Base-by-base conservation (phyloP, 768 basidiomycete genomes). In the Cystofilobasidium ferigula region DNA sequence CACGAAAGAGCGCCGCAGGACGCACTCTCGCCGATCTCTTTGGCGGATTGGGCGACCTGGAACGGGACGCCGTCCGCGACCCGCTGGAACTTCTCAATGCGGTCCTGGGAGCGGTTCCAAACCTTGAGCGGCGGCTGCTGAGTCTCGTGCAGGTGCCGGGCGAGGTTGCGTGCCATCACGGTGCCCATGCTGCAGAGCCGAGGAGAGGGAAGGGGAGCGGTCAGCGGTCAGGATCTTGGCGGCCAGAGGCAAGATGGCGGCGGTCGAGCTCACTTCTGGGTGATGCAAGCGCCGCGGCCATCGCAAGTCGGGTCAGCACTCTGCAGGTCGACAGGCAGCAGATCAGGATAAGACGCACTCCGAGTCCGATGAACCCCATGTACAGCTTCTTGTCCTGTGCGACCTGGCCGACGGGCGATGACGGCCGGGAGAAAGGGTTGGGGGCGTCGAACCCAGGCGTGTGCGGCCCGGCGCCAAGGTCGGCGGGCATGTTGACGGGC, bases 131-230 rank as follows among this genome's bases (percentile, higher is more conserved):
- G 83, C 0, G 79, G 77, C 38, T 78, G 71, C 3, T 72, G 74
- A 18, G 72, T 73, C 32, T 69, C 54, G 20, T 68, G 66, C 30
- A 72, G 59, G 69, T 81, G 78, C 48, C 76, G 82, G 38, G 87
- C 87, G 38, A 94, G 80, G 75, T 93, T 94, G 42, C 81, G 80
- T 8, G 86, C 86, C 86, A 92, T 91, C 24, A 79, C 74, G 71
- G 79, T 82, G 13, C 87, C 88, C 83, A 89, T 87, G 26, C 82
- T 81, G 26, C 86, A 85, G 20, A 85, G 75, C 4, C 78, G 80
- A 70, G 72, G 73, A 42, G 40, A 42, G 16, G 35, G 18, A 56
- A 28, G 16, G 18, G 9, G 32, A 28, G 26, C 3, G 18, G 54
- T 56, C 54, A 56, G 54, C 54, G 24, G 32, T 16, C 5, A n/a